Evolutionary conservation across 2,329 filamentous ascomycete species (phyloP).

Genomic region (Myriosclerotinia scirpicola): DNA sequence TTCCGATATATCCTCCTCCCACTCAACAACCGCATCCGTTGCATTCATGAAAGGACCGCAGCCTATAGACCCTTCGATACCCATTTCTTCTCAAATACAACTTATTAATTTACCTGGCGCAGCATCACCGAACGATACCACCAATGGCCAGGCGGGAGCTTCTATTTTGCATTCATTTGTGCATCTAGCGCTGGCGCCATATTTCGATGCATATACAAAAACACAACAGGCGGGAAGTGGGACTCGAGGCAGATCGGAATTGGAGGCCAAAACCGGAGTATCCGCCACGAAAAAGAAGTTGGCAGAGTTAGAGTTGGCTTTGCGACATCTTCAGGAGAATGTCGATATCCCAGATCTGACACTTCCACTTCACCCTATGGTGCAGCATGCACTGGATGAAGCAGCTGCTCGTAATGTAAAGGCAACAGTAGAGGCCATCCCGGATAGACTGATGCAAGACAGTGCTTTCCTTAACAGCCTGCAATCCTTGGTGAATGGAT

Average conservation of each 20-base stretch:
- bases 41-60: slow-evolving; percentile 87
- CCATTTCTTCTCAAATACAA: slow-evolving; percentile 85
- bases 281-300: slow-evolving; percentile 97
- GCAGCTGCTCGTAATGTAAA: slow-evolving; percentile 66
- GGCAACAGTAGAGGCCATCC: slow-evolving; percentile 76
- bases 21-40: slow-evolving; percentile 81
- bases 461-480: slow-evolving; percentile 91
- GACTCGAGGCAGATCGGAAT: slow-evolving; percentile 72
- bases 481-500: slow-evolving; percentile 90
- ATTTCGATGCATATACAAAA: slow-evolving; percentile 95
- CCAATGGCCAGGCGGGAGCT: slow-evolving; percentile 67
- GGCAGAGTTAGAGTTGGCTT: slow-evolving; percentile 86
- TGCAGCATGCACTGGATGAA: slow-evolving; percentile 81
- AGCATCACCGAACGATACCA: slow-evolving; percentile 62
- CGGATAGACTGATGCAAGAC: slow-evolving; percentile 74
- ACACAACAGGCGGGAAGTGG: slow-evolving; percentile 67
- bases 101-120: slow-evolving; percentile 89
- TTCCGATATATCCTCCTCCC: slow-evolving; percentile 75
- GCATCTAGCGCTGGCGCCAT: slow-evolving; percentile 87
- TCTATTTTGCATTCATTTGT: slow-evolving; percentile 82
- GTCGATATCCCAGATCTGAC: slow-evolving; percentile 94
- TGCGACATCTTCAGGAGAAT: slow-evolving; percentile 93
- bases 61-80: slow-evolving; percentile 79
- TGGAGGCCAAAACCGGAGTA: slow-evolving; percentile 90
- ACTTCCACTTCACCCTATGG: slow-evolving; percentile 81